A percentile compares a stretch with the other conserved stretches of the same genome.
phyloP scores from a whole-genome alignment of 2,329 filamentous ascomycete species.

The Beauveria sp. region DNA sequence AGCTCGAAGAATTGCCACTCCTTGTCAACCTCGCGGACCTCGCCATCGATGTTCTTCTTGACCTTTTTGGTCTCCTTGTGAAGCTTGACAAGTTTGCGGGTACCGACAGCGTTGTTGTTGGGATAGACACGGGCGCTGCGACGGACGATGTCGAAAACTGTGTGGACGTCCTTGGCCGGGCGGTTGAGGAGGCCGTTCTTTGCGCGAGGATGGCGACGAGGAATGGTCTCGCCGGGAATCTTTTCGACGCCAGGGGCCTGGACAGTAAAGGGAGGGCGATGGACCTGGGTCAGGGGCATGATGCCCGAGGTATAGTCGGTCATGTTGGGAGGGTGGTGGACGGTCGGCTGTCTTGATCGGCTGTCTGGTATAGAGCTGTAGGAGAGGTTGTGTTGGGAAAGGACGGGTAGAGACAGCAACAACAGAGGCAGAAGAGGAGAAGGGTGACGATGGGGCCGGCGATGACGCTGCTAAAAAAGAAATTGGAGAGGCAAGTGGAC shows the following conservation, averaged over 20 bases:
- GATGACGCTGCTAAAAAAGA: constrained; percentile 11
- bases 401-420: not conserved
- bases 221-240: constrained; percentile 74
- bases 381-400: not conserved
- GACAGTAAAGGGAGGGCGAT: constrained; percentile 67
- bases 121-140: constrained; percentile 57
- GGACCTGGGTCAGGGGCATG: constrained; percentile 49
- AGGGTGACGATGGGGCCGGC: constrained; percentile 6
- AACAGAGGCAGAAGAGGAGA: not conserved
- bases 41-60: constrained; percentile 79
- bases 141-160: constrained; percentile 71
- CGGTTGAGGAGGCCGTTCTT: constrained; percentile 61
- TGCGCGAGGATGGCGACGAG: constrained; percentile 64
- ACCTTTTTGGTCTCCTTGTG: constrained; percentile 85
- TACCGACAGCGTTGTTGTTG: constrained; percentile 59
- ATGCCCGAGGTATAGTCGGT: constrained; percentile 35
- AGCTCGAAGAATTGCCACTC: constrained; percentile 89
- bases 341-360: not conserved
- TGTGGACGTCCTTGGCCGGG: constrained; percentile 63
- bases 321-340: constrained; percentile 18
- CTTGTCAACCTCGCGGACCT: constrained; percentile 75
- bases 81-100: constrained; percentile 64
- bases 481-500: constrained; percentile 9
- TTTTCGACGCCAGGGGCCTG: constrained; percentile 62
- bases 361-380: not conserved